phyloP scores from a whole-genome alignment of 1,284 basidiomycete genomes.

The Cryptococcus depauperatus region DNA sequence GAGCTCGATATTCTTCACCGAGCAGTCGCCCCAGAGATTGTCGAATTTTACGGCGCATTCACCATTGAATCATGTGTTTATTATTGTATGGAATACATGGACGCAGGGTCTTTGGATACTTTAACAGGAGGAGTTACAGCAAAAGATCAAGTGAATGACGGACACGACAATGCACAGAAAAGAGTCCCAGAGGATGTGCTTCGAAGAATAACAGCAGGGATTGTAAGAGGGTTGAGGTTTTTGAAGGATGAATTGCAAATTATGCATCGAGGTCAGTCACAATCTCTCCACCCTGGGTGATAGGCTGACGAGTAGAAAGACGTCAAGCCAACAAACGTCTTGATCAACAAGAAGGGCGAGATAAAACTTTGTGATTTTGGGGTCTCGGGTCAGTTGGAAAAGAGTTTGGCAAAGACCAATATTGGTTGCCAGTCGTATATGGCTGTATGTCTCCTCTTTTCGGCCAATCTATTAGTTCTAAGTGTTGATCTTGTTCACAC shows the following conservation, averaged over 20 bases:
- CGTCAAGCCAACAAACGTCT: conserved; percentile 95
- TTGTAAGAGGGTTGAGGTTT: conserved; percentile 89
- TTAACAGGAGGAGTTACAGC: conserved; percentile 52
- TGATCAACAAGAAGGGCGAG: conserved; percentile 79
- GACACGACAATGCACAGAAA: conserved; percentile 43
- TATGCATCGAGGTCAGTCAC: conserved; percentile 74
- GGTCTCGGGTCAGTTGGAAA: conserved; percentile 93
- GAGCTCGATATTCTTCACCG: conserved; percentile 96
- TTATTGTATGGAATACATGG: conserved; percentile 99
- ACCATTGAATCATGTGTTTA: conserved; percentile 98
- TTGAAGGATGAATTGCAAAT: conserved; percentile 94
- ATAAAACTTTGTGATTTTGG: conserved; percentile 98
- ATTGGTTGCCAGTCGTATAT: conserved; percentile 99
- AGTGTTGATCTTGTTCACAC: conserved; percentile 3
- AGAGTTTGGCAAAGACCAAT: conserved; percentile 93
- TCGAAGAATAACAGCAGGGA: conserved; percentile 69
- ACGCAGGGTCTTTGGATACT: conserved; percentile 87
- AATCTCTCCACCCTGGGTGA: not conserved
- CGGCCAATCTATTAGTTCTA: not conserved
- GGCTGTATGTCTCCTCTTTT: conserved; percentile 59
- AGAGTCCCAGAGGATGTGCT: conserved; percentile 73
- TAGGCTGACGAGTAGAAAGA: conserved; percentile 21
- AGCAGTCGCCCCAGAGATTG: conserved; percentile 80
- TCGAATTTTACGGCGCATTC: conserved; percentile 98
- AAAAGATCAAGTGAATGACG: conserved; percentile 17